phyloP scores from a whole-genome alignment of 2,329 filamentous ascomycete genomes.

The Pezicula carpinea region DNA sequence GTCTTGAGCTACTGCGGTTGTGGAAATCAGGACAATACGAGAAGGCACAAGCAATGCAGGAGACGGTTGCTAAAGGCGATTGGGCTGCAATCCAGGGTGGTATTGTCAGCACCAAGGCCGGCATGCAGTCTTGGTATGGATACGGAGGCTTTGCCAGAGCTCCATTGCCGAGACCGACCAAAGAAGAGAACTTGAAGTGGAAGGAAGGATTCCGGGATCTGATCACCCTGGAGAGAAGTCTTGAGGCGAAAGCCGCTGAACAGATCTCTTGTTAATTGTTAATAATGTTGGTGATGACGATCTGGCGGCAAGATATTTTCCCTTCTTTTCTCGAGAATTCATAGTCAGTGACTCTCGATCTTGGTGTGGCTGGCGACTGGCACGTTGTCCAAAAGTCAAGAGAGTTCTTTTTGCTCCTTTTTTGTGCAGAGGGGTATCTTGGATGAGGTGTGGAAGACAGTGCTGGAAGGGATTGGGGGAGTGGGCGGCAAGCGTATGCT shows the following conservation, averaged over 20 bases:
- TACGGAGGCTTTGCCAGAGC: constrained; percentile 53
- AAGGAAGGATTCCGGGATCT: constrained; percentile 52
- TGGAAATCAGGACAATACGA: constrained; percentile 53
- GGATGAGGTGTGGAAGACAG: too few relatives aligned
- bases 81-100: constrained; percentile 67
- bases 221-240: constrained; percentile 43
- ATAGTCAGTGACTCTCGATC: too few relatives aligned
- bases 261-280: too few relatives aligned
- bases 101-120: constrained; percentile 65
- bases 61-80: constrained; percentile 60
- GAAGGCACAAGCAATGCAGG: constrained; percentile 60
- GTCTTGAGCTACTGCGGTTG: constrained; percentile 55
- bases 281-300: too few relatives aligned
- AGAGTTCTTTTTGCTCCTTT: too few relatives aligned
- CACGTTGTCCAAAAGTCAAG: too few relatives aligned
- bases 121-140: constrained; percentile 54
- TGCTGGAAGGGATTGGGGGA: too few relatives aligned
- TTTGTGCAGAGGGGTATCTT: too few relatives aligned
- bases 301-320: too few relatives aligned
- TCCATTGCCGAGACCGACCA: constrained; percentile 46
- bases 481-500: too few relatives aligned
- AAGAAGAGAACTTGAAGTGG: constrained; percentile 45
- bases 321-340: too few relatives aligned
- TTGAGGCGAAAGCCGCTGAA: not conserved
- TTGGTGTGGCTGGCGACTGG: too few relatives aligned